These are phyloP conservation scores for Neolentinus lepideus DNA, from an alignment of 1,284 basidiomycete genomes.

Conservation along the genomic window DNA sequence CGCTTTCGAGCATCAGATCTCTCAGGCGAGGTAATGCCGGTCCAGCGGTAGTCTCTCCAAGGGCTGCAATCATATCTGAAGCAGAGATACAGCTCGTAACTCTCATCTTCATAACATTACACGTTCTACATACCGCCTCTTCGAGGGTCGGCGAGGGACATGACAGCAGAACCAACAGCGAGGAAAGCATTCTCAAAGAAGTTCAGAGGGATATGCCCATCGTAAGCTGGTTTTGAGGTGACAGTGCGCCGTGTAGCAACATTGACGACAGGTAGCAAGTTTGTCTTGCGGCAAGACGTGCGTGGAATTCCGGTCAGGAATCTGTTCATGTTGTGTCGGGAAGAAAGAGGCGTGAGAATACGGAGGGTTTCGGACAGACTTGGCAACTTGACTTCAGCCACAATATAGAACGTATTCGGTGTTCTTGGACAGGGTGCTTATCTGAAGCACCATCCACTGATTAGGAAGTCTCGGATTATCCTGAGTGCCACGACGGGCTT, in stretches of 20 bases:
- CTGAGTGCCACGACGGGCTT: too few species aligned
- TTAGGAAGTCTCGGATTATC: too few species aligned
- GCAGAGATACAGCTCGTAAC: slow-evolving; percentile 8
- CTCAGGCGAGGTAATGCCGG: slow-evolving; percentile 77
- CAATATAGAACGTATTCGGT: too few species aligned
- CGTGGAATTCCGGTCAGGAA: too few species aligned
- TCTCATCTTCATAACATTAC: not conserved
- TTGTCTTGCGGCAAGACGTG: too few species aligned
- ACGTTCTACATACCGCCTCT: slow-evolving; percentile 64
- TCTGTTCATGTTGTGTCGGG: too few species aligned
- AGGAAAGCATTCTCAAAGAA: slow-evolving; percentile 81
- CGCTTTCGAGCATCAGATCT: slow-evolving; percentile 71
- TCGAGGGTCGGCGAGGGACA: slow-evolving; percentile 78
- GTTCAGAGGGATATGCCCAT: slow-evolving; percentile 80
- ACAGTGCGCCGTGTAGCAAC: not conserved
- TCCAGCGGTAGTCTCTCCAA: slow-evolving; percentile 87
- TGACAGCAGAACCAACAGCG: slow-evolving; percentile 80
- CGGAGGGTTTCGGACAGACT: too few species aligned
- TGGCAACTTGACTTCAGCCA: too few species aligned
- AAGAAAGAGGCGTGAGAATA: too few species aligned
- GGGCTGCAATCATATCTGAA: slow-evolving; percentile 87
- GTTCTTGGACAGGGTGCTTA: too few species aligned
- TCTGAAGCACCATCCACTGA: too few species aligned
- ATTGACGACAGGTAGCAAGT: not conserved
- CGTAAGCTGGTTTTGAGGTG: slow-evolving; percentile 38